These are phyloP conservation scores for Nemophila menziesii DNA, from an alignment of 257 asterid genomes.

Conservation along the genomic window DNA sequence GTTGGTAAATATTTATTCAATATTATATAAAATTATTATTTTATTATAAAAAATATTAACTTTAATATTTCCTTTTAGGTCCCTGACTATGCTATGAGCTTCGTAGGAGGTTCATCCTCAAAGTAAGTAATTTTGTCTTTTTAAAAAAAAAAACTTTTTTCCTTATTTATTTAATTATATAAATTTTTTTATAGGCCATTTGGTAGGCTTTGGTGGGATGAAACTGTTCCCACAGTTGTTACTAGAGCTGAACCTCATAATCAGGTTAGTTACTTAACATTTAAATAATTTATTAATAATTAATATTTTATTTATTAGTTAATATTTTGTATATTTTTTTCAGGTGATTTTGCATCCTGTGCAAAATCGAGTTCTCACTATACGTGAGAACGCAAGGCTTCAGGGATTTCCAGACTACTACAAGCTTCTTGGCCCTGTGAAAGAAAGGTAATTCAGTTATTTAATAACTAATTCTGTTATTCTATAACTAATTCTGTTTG, in stretches of 20 bases:
- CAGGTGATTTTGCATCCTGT: conserved; percentile 57
- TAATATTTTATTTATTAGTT: background rate
- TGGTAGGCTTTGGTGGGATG: conserved; percentile 91
- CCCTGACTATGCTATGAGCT: too few relatives aligned
- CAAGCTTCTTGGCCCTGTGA: conserved; percentile 54
- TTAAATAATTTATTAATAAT: background rate
- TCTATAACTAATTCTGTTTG: background rate
- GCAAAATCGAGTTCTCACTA: conserved; percentile 67
- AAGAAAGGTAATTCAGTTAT: conserved; percentile 55
- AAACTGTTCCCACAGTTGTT: conserved; percentile 76
- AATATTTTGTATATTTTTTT: background rate
- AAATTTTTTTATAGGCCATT: conserved; percentile 66
- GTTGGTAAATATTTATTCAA: too few relatives aligned
- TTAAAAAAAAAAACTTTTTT: too few relatives aligned
- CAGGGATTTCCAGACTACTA: conserved; percentile 92
- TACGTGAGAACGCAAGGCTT: conserved; percentile 82
- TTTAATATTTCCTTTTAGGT: too few relatives aligned
- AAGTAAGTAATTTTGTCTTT: conserved; percentile 39
- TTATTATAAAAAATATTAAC: too few relatives aligned
- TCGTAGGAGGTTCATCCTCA: too few relatives aligned
- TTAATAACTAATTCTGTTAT: background rate
- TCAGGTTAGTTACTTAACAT: too few relatives aligned
- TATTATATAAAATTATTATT: too few relatives aligned
- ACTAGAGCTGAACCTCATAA: conserved; percentile 92
- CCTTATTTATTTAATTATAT: too few relatives aligned